Base-by-base conservation (phyloP, 257 asterid species). In the Rehmannia glutinosa region DNA sequence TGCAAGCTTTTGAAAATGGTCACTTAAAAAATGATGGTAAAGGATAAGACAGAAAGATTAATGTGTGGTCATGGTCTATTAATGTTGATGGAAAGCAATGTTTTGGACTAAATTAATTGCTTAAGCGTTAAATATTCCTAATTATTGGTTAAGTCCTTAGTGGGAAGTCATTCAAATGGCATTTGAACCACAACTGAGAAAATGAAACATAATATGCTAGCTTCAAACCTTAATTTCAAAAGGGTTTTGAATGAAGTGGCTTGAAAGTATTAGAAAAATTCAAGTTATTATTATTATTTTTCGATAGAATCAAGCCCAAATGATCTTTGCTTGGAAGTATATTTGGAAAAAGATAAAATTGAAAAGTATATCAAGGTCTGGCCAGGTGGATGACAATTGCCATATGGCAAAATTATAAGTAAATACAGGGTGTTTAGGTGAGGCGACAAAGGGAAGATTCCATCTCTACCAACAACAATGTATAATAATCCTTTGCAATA, bases 241-340 rank as follows among this genome's bases (percentile, higher is more conserved):
- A 42, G 73, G 43, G 69, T 56, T 19, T 70, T 42, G 73, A 69
- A 46, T 73, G 76, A 79, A 80, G 86, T 86, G 84, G 80, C 86
- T 86, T 81, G 63, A 74, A 86, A 84, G 88, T 71, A 72, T 66
- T 49, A 70, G 27, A 58, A 46, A 41, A 71, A 53, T 3, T 19
- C 56, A 54, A 52, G 13, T 1, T 13, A 25, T 10, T 30, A 17
- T 38, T 46, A 53, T 23, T 2, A 24, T 15, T 20, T 8, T 25
- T 10, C 6, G 13, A 43, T 38, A 15, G 1, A 70, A 8, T 55
- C 55, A 33, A 49, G 28, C 56, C 21, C 21, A 36, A 47, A 28
- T 66, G 76, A 66, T 77, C 93, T 81, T 83, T 83, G 87, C 89
- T 83, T 83, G 80, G 64, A 83, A 86, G 89, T 62, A 75, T 77